Conservation (phyloP, 352 stramenopile species). For the Phytophthora litchii region DNA sequence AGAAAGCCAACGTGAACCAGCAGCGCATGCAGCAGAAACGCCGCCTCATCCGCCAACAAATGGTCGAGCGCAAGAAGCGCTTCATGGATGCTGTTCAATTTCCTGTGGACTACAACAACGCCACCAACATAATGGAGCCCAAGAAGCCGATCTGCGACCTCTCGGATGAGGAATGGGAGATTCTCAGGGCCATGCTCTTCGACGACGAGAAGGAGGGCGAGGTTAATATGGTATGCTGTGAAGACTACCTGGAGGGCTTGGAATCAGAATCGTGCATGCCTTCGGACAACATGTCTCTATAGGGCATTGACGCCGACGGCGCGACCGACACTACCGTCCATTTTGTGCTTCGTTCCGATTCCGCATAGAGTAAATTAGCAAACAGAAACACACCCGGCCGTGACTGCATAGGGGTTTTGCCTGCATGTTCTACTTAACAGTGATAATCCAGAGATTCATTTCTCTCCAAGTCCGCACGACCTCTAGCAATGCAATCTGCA, state of each 20-base stretch:
- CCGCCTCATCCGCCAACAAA: constrained; percentile 50
- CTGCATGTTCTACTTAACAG: constrained; percentile 28
- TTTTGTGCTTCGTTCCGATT: constrained; percentile 34
- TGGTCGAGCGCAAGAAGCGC: constrained; percentile 56
- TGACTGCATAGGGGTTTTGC: constrained; percentile 27
- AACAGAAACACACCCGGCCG: constrained; percentile 32
- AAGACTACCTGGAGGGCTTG: constrained; percentile 24
- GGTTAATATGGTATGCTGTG: too few relatives aligned
- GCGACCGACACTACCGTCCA: constrained; percentile 8
- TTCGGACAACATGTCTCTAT: constrained; percentile 39
- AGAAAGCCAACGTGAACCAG: constrained; percentile 77
- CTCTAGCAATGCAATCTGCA: too few relatives aligned
- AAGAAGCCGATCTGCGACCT: constrained; percentile 51
- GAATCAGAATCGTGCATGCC: constrained; percentile 20
- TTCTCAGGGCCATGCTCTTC: constrained; percentile 51
- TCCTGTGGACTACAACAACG: constrained; percentile 40
- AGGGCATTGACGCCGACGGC: constrained; percentile 4
- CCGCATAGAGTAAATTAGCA: constrained; percentile 50
- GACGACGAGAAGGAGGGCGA: constrained; percentile 17
- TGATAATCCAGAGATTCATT: constrained; percentile 22
- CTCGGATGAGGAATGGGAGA: constrained; percentile 47
- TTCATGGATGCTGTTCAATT: constrained; percentile 46
- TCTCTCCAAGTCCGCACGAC: too few relatives aligned
- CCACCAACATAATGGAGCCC: constrained; percentile 36
- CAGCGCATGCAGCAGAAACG: constrained; percentile 69